These are phyloP conservation scores for Penicillium robsamsonii DNA, from an alignment of 495 filamentous ascomycete genomes.

Conservation along the genomic window DNA sequence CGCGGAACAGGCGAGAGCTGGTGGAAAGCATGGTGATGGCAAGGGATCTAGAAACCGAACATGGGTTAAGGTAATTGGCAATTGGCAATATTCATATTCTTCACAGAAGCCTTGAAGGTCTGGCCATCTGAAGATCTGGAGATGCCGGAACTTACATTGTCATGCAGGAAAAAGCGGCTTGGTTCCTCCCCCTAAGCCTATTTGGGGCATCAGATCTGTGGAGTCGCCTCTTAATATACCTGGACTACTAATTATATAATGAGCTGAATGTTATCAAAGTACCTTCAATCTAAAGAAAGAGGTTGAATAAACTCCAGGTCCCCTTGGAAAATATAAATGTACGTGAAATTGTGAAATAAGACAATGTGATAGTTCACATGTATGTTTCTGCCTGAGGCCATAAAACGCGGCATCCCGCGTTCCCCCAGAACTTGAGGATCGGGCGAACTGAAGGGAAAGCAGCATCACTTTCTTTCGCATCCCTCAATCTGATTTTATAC, in stretches of 20 bases:
- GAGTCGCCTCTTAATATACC: not conserved
- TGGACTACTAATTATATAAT: not conserved
- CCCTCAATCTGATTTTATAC: not conserved
- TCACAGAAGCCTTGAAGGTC: not conserved
- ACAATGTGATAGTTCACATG: not conserved
- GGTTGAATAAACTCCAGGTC: not conserved
- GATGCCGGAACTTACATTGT: constrained; percentile 1
- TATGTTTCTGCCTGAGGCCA: constrained; percentile 3
- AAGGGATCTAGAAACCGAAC: not conserved
- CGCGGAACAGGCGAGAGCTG: constrained; percentile 2
- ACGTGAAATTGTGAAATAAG: not conserved
- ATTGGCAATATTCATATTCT: not conserved
- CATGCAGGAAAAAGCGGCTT: constrained; percentile 7
- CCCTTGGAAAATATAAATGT: not conserved
- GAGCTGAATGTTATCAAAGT: not conserved
- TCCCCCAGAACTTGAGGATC: not conserved
- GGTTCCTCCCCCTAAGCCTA: constrained; percentile 3
- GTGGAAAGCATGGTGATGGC: constrained; percentile 1
- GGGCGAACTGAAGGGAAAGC: not conserved
- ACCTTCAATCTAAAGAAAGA: not conserved
- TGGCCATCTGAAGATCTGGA: not conserved
- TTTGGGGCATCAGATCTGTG: constrained; percentile 3
- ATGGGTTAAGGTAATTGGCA: not conserved
- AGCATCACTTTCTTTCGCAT: not conserved
- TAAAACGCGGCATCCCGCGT: constrained; percentile 17